phyloP scores from a whole-genome alignment of 805 yeast genomes.

The Cyberlindnera bimundalis region DNA sequence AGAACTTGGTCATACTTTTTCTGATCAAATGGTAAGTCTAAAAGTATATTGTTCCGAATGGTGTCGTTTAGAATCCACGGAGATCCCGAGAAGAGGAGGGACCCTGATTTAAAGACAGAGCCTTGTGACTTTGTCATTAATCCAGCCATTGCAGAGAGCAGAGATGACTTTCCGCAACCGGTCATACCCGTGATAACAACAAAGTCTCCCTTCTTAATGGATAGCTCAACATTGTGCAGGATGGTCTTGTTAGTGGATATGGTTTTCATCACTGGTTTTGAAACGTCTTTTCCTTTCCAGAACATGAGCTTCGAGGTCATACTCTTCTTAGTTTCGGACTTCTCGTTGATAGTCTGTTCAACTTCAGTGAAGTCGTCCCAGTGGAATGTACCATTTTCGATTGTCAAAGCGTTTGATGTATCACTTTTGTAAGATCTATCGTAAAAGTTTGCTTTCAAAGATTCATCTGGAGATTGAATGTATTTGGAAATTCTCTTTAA shows the following conservation, averaged over 20 bases:
- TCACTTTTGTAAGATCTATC: not conserved
- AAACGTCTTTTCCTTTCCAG: not conserved
- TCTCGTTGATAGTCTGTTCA: slow-evolving; percentile 7
- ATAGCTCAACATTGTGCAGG: slow-evolving; percentile 21
- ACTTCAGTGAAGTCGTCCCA: not conserved
- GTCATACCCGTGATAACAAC: slow-evolving; percentile 30
- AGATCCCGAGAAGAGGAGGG: slow-evolving; percentile 40
- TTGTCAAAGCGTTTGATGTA: not conserved
- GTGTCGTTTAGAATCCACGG: slow-evolving; percentile 96
- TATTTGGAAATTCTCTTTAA: slow-evolving; percentile 52
- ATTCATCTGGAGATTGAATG: slow-evolving; percentile 30
- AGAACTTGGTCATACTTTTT: slow-evolving; percentile 72
- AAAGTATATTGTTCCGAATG: slow-evolving; percentile 79
- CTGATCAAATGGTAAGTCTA: slow-evolving; percentile 77
- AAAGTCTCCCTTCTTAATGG: slow-evolving; percentile 1
- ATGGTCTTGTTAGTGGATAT: slow-evolving; percentile 29
- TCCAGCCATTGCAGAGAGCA: slow-evolving; percentile 5
- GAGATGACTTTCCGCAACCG: slow-evolving; percentile 57
- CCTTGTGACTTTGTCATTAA: slow-evolving; percentile 53
- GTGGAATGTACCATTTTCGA: not conserved
- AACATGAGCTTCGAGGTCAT: not conserved
- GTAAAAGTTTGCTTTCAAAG: not conserved
- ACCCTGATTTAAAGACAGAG: slow-evolving; percentile 43
- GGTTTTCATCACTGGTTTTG: not conserved
- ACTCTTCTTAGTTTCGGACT: not conserved